Base-by-base conservation (phyloP, 495 filamentous ascomycete species). In the Venustampulla echinocandica region DNA sequence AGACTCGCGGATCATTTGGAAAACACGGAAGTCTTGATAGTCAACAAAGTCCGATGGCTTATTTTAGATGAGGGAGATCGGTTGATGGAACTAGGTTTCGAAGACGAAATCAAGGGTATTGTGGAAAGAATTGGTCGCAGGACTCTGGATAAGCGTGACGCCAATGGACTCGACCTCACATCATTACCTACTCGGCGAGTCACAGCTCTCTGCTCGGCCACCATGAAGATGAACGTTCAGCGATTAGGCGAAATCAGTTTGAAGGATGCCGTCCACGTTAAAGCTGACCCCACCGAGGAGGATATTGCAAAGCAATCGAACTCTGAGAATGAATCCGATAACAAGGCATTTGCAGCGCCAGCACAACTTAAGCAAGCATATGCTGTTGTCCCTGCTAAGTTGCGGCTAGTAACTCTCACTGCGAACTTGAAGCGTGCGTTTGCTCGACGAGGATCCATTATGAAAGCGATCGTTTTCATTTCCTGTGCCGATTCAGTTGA, bases 401-500 rank as follows among this genome's bases (percentile, higher is more conserved):
- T 95, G 42, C 81, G 92, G 7, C 66, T 97, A 10, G 92, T 96
- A 9, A 85, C 90, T 2, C 71, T 98, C 34, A 80, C 84, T 32
- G 84, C 88, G 1, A 70, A 87, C 21, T 68, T 98, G 25, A 93
- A 87, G 57, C 78, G 85, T 14, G 77, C 90, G 0, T 97, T 97
- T 55, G 80, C 85, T 48, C 76, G 89, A 11, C 82, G 82, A 63
- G 88, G 87, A 0, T 85, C 87, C 1, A 80, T 92, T 17, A 93
- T 90, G 80, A 95, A 97, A 63, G 82, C 84, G 3, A 95, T 97
- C 50, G 77, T 97, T 41, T 98, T 98, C 64, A 85, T 98, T 30
- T 93, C 89, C 1, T 97, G 93, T 56, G 90, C 92, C 13, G 93
- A 98, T 57, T 90, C 85, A 9, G 92, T 97, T 37, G 88, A 98